Percentiles rank a stretch among this genome's conserved stretches.
These are phyloP conservation scores for Komagataella pseudopastoris DNA, from an alignment of 805 yeast genomes.

Conservation along the genomic window DNA sequence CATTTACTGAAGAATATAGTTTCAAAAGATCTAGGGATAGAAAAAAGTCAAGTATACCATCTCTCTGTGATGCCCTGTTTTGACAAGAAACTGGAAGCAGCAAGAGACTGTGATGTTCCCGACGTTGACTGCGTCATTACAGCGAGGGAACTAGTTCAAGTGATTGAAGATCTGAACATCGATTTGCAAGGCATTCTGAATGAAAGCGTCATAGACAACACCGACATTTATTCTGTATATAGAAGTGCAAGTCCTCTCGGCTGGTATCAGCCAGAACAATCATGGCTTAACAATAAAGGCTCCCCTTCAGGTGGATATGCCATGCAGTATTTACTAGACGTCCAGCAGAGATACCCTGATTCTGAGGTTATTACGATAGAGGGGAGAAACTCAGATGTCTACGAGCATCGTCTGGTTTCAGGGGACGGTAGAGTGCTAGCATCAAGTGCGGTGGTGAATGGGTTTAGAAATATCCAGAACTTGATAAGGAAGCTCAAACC, in stretches of 20 bases:
- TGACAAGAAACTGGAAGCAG: constrained; percentile 91
- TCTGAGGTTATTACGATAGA: constrained; percentile 24
- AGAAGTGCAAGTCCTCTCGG: constrained; percentile 31
- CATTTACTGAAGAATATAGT: constrained; percentile 45
- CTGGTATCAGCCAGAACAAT: constrained; percentile 47
- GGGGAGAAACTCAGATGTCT: constrained; percentile 69
- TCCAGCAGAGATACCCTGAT: constrained; percentile 13
- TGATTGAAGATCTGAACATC: constrained; percentile 42
- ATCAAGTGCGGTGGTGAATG: constrained; percentile 63
- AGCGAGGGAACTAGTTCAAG: constrained; percentile 70
- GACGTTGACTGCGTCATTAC: constrained; percentile 95
- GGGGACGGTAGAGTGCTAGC: constrained; percentile 24
- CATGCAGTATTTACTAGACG: constrained; percentile 40
- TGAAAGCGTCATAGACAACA: constrained; percentile 6
- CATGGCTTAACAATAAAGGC: constrained; percentile 71
- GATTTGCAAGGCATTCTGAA: constrained; percentile 16
- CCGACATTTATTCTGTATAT: constrained; percentile 8
- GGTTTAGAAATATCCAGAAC: constrained; percentile 90
- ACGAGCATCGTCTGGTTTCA: constrained; percentile 43
- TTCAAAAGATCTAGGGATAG: constrained; percentile 18
- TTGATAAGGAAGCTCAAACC: constrained; percentile 70
- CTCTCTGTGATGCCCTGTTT: constrained; percentile 92
- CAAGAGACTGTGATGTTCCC: constrained; percentile 50
- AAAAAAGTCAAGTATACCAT: constrained; percentile 42
- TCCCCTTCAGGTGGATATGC: constrained; percentile 88